Evolutionary conservation across 495 filamentous ascomycete species (phyloP).

Genomic region (Penicillium manginii): DNA sequence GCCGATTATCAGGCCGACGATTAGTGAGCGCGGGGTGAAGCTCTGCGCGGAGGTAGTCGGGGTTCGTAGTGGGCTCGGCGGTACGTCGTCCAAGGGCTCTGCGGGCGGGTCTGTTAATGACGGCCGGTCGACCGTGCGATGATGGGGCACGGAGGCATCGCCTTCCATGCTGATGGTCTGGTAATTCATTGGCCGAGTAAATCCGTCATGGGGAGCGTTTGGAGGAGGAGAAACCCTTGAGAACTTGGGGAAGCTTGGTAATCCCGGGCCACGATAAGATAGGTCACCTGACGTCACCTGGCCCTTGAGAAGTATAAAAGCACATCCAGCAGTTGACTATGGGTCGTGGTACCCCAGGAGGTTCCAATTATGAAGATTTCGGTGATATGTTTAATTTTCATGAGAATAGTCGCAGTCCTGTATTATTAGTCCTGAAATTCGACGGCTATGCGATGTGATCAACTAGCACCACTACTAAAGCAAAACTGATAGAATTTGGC

Average conservation of each 20-base stretch:
- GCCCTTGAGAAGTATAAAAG: background rate
- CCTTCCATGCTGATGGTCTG: conserved; percentile 42
- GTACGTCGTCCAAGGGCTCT: conserved; percentile 9
- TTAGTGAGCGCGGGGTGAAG: conserved; percentile 82
- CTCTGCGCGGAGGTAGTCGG: conserved; percentile 43
- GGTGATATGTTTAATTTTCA: too few relatives aligned
- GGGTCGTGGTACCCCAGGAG: too few relatives aligned
- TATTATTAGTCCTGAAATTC: too few relatives aligned
- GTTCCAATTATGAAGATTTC: too few relatives aligned
- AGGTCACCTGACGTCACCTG: conserved; percentile 27
- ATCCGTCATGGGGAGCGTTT: conserved; percentile 15
- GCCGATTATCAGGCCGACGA: conserved; percentile 82
- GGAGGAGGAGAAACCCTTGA: conserved; percentile 1
- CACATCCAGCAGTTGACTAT: too few relatives aligned
- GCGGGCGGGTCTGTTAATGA: conserved; percentile 5
- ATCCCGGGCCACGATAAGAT: conserved; percentile 23
- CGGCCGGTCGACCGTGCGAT: conserved; percentile 10
- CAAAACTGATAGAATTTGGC: too few relatives aligned
- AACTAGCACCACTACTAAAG: too few relatives aligned
- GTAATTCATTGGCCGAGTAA: conserved; percentile 39
- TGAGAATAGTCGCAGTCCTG: too few relatives aligned
- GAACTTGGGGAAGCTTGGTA: conserved; percentile 19
- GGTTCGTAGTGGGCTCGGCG: conserved; percentile 8
- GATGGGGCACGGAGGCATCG: conserved; percentile 23
- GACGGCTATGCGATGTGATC: too few relatives aligned